Percentiles rank a stretch among this genome's conserved stretches.
phyloP scores from a whole-genome alignment of 352 stramenopile genomes.

The Bremia lactucae region DNA sequence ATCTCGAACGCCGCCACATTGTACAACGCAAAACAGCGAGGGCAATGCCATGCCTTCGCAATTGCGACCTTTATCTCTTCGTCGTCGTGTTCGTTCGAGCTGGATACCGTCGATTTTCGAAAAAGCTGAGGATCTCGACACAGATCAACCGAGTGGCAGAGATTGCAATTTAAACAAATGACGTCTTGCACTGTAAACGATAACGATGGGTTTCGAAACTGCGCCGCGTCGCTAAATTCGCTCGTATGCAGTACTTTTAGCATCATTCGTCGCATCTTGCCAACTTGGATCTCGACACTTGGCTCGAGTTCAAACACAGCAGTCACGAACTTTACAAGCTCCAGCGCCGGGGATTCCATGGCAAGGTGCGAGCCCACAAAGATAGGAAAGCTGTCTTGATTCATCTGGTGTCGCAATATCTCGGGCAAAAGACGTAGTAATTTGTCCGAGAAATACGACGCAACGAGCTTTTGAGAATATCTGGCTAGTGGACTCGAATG shows the following conservation, averaged over 20 bases:
- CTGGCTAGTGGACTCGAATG: conserved; percentile 40
- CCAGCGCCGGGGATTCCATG: conserved; percentile 86
- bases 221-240: conserved; percentile 66
- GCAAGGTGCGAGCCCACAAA: conserved; percentile 78
- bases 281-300: conserved; percentile 84
- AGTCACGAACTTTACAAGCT: conserved; percentile 95
- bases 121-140: conserved; percentile 89
- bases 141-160: conserved; percentile 94
- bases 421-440: conserved; percentile 66
- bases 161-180: conserved; percentile 93
- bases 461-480: conserved; percentile 63
- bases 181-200: conserved; percentile 94
- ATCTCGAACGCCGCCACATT: conserved; percentile 86
- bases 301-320: conserved; percentile 90
- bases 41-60: conserved; percentile 75
- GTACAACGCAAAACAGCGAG: conserved; percentile 87
- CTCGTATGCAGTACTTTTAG: conserved; percentile 74
- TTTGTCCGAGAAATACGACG: conserved; percentile 70
- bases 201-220: conserved; percentile 91
- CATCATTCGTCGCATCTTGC: conserved; percentile 86
- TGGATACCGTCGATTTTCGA: conserved; percentile 38
- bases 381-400: conserved; percentile 61
- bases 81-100: conserved; percentile 15
- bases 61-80: conserved; percentile 19
- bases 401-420: conserved; percentile 62